These are phyloP conservation scores for Citrus maxima DNA, from an alignment of 345 rosid genomes.

Conservation along the genomic window DNA sequence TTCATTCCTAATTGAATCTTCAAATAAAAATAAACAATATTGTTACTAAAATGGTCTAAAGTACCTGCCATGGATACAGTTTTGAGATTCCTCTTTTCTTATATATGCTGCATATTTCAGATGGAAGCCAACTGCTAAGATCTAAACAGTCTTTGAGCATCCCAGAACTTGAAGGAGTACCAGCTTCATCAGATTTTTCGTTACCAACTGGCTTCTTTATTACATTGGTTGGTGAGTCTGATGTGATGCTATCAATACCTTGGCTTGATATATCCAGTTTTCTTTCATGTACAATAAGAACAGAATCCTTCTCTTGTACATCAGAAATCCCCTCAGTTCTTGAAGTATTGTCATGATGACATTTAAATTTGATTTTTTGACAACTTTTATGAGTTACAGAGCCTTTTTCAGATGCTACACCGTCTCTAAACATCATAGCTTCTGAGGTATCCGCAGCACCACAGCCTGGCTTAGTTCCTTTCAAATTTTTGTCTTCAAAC, in stretches of 20 bases:
- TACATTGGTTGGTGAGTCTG: constrained; percentile 32
- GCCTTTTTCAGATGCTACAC: constrained; percentile 36
- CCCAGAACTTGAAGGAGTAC: constrained; percentile 69
- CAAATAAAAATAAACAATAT: not conserved
- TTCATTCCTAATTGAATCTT: not conserved
- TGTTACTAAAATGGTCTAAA: not conserved
- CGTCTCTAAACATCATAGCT: constrained; percentile 16
- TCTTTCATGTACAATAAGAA: constrained; percentile 22
- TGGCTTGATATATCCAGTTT: constrained; percentile 28
- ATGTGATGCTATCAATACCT: constrained; percentile 26
- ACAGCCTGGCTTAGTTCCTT: constrained; percentile 25
- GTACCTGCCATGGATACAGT: constrained; percentile 96
- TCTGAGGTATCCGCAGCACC: constrained; percentile 23
- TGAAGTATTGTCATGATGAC: constrained; percentile 17
- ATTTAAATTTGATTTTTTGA: constrained; percentile 20
- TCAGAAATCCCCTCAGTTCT: constrained; percentile 28
- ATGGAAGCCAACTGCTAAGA: constrained; percentile 82
- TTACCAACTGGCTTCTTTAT: constrained; percentile 31
- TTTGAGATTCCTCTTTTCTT: constrained; percentile 77
- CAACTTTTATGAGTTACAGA: constrained; percentile 22
- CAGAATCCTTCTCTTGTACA: constrained; percentile 21
- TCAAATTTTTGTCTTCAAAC: constrained; percentile 55
- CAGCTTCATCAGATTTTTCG: constrained; percentile 42
- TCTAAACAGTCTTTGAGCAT: constrained; percentile 43
- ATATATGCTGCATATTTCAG: constrained; percentile 68